Evolutionary conservation across 805 yeast genomes (phyloP), one percentile per base, ranked within the genome.

Genomic region (Metschnikowia continentalis): DNA sequence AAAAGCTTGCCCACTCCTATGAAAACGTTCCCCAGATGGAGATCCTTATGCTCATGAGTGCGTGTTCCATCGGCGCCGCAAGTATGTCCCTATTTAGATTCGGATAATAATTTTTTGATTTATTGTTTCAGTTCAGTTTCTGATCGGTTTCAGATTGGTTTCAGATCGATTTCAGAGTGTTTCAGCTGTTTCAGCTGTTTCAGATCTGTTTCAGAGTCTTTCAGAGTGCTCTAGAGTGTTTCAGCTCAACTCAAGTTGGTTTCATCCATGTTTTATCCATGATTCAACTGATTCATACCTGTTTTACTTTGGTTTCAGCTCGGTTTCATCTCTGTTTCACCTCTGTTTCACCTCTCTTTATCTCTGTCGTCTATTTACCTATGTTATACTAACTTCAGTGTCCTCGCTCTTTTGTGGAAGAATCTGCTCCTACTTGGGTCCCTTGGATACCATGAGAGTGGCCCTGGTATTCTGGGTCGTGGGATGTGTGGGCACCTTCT

Each of bases 11-110:
- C 14, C 53, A 47, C 1, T 61, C 56, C 38, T 69, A 58, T 49
- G 67, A 65, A 11, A 43, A 41, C 6, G 49, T 60, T 3, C 41
- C 62, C 0, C 52, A 49, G 6, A 48, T 65, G 50, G 71, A 68
- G 47, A 59, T 57, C 8, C 59, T 61, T 32, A 43, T 69, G 47
- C 48, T 69, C 8, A 58, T 58, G 33, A 60, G 69, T 7, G 61
- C 67, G 39, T 63, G 58, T 46, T 57, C 68, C 3, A 56, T 70
- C n/a, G 76, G 76, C 2, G 73, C 74, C n/a, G 64, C 68, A 7
- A 56, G 69, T 65, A 60, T 32, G 57, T 67, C 30, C 10, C 11
- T 26, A 2, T 10, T 26, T 8, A 10, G 30, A 26, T 2, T 26
- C 30, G 11, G 30, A 4, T 2, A 4, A 23, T 23, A 7, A 7